phyloP scores from a whole-genome alignment of 2,329 filamentous ascomycete species.

The Diaporthe sp. region DNA sequence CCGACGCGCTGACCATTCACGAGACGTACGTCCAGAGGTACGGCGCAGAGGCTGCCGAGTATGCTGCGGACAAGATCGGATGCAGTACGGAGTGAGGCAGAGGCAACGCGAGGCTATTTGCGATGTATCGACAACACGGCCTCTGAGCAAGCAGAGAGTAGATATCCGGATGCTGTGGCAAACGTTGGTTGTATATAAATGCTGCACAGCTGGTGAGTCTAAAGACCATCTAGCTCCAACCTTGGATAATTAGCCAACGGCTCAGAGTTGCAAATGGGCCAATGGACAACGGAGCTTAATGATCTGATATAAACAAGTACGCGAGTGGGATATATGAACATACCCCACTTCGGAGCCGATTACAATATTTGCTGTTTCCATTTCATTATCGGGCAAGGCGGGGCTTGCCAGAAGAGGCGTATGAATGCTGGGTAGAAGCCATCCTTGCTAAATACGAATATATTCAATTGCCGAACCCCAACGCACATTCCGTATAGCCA shows the following conservation, averaged over 20 bases:
- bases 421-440: background rate
- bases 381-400: too few species aligned
- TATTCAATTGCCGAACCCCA: too few species aligned
- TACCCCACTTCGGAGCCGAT: too few species aligned
- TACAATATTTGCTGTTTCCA: too few species aligned
- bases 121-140: background rate
- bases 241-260: background rate
- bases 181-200: background rate
- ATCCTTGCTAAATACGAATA: background rate
- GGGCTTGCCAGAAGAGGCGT: background rate
- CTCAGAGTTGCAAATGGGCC: background rate
- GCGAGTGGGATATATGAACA: too few species aligned
- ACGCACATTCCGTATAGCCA: background rate
- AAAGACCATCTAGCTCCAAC: background rate
- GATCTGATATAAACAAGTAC: background rate
- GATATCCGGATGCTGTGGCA: background rate
- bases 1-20: slow-evolving; percentile 40
- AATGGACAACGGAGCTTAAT: background rate
- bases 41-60: slow-evolving; percentile 37
- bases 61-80: slow-evolving; percentile 39
- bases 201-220: background rate
- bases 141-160: background rate
- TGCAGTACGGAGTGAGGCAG: background rate
- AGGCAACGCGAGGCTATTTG: too few species aligned
- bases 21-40: slow-evolving; percentile 42